Percentiles rank a stretch among this genome's conserved stretches.
These are phyloP conservation scores for Gloeophyllum trabeum DNA, from an alignment of 768 basidiomycete species.

Conservation along the genomic window DNA sequence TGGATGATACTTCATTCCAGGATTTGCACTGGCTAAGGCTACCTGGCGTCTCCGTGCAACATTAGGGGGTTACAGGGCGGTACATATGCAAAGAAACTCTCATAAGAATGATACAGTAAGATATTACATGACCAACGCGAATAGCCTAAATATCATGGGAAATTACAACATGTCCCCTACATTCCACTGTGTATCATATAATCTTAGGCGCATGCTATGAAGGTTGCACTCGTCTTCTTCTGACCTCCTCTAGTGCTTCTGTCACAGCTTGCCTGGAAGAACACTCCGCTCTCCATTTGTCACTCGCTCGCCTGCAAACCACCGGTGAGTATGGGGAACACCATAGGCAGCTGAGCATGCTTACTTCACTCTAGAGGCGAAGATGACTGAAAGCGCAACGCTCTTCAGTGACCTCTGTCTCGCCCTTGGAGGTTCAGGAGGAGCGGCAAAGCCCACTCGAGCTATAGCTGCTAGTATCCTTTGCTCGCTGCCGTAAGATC, in stretches of 20 bases:
- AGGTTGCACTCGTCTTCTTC: conserved; percentile 31
- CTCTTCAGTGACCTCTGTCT: conserved; percentile 44
- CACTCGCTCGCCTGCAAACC: conserved; percentile 42
- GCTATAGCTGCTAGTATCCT: conserved; percentile 70
- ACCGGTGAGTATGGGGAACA: conserved; percentile 2
- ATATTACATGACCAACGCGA: too few relatives aligned
- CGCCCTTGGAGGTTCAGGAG: conserved; percentile 22
- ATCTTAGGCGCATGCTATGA: too few relatives aligned
- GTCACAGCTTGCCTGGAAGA: conserved; percentile 49
- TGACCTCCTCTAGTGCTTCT: conserved; percentile 62
- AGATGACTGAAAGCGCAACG: conserved; percentile 45
- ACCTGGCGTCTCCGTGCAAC: too few relatives aligned
- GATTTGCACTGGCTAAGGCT: too few relatives aligned
- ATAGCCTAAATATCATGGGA: too few relatives aligned
- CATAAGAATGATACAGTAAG: too few relatives aligned
- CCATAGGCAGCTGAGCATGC: conserved; percentile 16
- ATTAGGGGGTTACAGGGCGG: too few relatives aligned
- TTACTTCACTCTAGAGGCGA: conserved; percentile 55
- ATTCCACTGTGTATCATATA: too few relatives aligned
- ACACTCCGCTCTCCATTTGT: conserved; percentile 52
- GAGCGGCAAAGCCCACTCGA: conserved; percentile 54
- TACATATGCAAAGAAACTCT: too few relatives aligned
- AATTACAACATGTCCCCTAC: too few relatives aligned
- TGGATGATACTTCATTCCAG: too few relatives aligned
- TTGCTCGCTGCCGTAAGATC: conserved; percentile 39